Evolutionary conservation across 805 yeast species (phyloP).

Genomic region (Yarrowia porcina): DNA sequence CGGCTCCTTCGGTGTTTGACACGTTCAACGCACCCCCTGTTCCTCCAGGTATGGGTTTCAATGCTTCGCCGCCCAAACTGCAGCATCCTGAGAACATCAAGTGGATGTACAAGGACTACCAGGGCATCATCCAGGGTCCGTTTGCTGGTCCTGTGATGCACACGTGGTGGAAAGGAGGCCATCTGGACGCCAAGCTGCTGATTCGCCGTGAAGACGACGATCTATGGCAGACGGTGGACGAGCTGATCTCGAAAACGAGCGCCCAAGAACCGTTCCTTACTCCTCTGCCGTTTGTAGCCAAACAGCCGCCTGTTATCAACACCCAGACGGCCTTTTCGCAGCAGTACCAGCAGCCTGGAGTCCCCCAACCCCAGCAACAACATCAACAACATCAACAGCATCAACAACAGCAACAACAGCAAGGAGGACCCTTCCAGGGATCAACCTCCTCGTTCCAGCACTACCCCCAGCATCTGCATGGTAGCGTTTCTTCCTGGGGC

Average conservation of each 20-base stretch:
- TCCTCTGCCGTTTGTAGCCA: constrained; percentile 37
- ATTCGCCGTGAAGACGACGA: constrained; percentile 59
- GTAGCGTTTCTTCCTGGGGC: constrained; percentile 8
- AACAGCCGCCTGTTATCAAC: neutral
- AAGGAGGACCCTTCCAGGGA: neutral
- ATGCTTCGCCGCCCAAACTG: constrained; percentile 29
- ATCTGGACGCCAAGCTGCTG: constrained; percentile 52
- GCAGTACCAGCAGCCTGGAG: constrained; percentile 19
- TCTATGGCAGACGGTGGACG: constrained; percentile 50
- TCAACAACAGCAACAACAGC: neutral
- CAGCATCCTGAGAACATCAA: constrained; percentile 45
- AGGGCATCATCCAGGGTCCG: constrained; percentile 76
- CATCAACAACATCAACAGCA: neutral
- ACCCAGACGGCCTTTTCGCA: constrained; percentile 1
- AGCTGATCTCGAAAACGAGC: constrained; percentile 50
- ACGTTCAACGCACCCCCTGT: constrained; percentile 8
- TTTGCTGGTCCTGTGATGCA: constrained; percentile 73
- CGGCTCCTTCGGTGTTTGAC: neutral
- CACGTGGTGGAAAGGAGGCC: constrained; percentile 64
- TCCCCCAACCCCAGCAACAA: neutral
- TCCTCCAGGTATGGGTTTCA: constrained; percentile 18
- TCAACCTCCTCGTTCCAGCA: constrained; percentile 1
- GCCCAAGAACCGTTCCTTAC: constrained; percentile 58
- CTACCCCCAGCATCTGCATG: constrained; percentile 13
- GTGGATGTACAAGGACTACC: constrained; percentile 74